Conservation (phyloP, 2,329 filamentous ascomycete genomes). For the Orbilia oligospora region DNA sequence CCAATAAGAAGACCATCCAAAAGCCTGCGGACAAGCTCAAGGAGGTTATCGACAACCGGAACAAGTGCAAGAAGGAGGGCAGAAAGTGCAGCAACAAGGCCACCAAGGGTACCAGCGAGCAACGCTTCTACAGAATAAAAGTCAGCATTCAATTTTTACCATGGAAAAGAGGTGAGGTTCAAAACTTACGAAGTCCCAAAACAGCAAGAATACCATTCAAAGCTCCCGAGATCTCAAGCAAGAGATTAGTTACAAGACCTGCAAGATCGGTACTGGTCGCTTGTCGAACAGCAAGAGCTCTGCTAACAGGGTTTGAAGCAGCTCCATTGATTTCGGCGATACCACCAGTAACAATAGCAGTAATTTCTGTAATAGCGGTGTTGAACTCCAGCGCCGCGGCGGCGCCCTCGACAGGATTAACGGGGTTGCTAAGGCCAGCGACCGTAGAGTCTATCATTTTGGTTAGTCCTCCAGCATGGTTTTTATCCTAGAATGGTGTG, state of each 20-base stretch:
- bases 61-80: conserved; percentile 40
- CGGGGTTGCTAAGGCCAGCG: conserved; percentile 9
- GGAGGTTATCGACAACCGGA: conserved; percentile 39
- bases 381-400: conserved; percentile 25
- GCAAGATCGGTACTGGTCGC: conserved; percentile 23
- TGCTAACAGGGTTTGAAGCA: background rate
- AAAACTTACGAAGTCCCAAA: conserved; percentile 45
- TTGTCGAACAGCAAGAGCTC: conserved; percentile 3
- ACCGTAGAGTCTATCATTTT: conserved; percentile 29
- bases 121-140: conserved; percentile 17
- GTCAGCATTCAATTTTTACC: background rate
- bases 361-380: background rate
- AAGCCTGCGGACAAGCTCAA: conserved; percentile 18
- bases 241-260: conserved; percentile 8
- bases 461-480: conserved; percentile 2
- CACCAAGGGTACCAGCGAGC: conserved; percentile 40
- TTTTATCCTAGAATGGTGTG: too few relatives aligned
- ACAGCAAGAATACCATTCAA: conserved; percentile 34
- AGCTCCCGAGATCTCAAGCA: conserved; percentile 37
- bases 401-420: background rate
- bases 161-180: background rate
- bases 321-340: conserved; percentile 22
- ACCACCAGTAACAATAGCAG: background rate
- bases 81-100: conserved; percentile 39
- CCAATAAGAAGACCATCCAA: conserved; percentile 35